Conservation (phyloP, 257 asterid species). For the Lavandula angustifolia region DNA sequence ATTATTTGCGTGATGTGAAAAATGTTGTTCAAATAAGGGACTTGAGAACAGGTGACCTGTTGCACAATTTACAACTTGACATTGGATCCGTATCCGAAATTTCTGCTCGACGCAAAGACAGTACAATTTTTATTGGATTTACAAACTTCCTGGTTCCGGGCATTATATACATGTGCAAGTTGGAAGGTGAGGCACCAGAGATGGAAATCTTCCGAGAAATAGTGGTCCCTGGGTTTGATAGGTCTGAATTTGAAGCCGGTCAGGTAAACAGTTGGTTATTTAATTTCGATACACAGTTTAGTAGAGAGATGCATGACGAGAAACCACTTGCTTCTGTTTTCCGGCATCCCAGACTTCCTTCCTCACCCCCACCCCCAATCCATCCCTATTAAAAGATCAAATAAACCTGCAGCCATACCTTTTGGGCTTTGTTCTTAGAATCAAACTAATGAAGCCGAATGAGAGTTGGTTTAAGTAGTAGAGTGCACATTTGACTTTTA, state of each 20-base stretch:
- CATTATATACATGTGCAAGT: conserved; percentile 66
- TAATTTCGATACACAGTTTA: not conserved
- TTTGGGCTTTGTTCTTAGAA: conserved; percentile 6
- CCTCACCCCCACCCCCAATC: not conserved
- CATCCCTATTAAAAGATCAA: not conserved
- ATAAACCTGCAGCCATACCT: conserved; percentile 1
- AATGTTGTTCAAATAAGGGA: conserved; percentile 84
- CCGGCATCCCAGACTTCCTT: not conserved
- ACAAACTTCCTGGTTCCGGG: conserved; percentile 90
- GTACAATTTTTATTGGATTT: conserved; percentile 58
- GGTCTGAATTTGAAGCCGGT: conserved; percentile 60
- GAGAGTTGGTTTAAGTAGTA: conserved; percentile 3
- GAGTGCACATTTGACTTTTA: conserved; percentile 14
- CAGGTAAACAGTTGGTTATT: conserved; percentile 57
- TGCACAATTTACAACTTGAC: conserved; percentile 73
- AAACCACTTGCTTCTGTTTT: conserved; percentile 10
- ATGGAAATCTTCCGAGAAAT: conserved; percentile 73
- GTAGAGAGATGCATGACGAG: conserved; percentile 14
- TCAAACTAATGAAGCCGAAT: conserved; percentile 15
- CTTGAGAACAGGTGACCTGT: conserved; percentile 65
- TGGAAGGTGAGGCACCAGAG: conserved; percentile 54
- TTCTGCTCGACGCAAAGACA: conserved; percentile 74
- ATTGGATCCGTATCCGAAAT: conserved; percentile 75
- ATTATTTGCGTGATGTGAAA: conserved; percentile 81
- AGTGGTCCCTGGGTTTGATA: conserved; percentile 77